A percentile compares a stretch with the other conserved stretches of the same genome.
Evolutionary conservation across 257 asterid genomes (phyloP).

Genomic region (Striga asiatica): DNA sequence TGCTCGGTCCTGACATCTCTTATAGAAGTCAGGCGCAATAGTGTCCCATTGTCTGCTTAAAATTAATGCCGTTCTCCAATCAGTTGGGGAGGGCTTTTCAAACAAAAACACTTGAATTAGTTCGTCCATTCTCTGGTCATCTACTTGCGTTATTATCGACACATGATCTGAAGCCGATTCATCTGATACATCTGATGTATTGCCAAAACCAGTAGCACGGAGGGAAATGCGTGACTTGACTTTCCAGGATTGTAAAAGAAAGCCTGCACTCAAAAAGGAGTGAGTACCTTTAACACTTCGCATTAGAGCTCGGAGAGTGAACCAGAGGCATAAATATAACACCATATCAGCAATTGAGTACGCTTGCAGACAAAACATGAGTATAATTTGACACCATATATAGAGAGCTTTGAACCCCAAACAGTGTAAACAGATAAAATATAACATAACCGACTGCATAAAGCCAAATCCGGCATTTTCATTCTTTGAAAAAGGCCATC

Average conservation of each 20-base stretch:
- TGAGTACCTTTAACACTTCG: neutral
- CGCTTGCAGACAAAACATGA: neutral
- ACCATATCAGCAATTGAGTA: neutral
- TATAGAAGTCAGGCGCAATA: slow-evolving; percentile 72
- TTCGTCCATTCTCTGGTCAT: slow-evolving; percentile 58
- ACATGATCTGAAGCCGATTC: slow-evolving; percentile 25
- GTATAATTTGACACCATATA: too few species aligned
- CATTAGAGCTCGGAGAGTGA: neutral
- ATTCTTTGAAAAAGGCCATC: too few species aligned
- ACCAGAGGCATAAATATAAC: neutral
- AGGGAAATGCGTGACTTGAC: slow-evolving; percentile 17
- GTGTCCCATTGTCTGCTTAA: slow-evolving; percentile 78
- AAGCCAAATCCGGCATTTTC: too few species aligned
- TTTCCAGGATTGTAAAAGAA: slow-evolving; percentile 15
- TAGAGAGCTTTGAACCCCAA: too few species aligned
- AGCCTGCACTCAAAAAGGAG: slow-evolving; percentile 25
- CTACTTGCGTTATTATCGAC: slow-evolving; percentile 18
- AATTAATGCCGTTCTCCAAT: slow-evolving; percentile 76
- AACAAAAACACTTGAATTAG: slow-evolving; percentile 76
- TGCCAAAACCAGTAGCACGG: slow-evolving; percentile 27
- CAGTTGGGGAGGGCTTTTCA: slow-evolving; percentile 79
- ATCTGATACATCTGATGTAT: slow-evolving; percentile 27
- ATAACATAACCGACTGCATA: too few species aligned
- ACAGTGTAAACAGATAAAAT: too few species aligned
- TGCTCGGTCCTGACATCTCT: slow-evolving; percentile 62